Conservation (phyloP, 2,329 filamentous ascomycete species). For the Pezicula neosporulosa region DNA sequence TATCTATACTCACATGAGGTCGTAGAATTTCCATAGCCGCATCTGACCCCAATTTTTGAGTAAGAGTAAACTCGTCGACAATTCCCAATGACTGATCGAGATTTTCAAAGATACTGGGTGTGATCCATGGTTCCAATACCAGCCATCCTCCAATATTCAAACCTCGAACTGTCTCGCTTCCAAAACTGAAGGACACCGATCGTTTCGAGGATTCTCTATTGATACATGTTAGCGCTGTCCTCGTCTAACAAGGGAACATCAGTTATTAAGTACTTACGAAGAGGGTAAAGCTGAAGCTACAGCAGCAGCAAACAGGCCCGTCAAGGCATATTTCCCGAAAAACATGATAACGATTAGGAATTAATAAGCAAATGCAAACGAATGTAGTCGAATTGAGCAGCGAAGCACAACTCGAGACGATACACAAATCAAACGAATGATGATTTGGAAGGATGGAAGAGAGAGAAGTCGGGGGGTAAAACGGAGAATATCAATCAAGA, state of each 20-base stretch:
- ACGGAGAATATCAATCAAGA: neutral
- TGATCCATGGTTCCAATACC: slow-evolving; percentile 44
- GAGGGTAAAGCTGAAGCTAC: slow-evolving; percentile 7
- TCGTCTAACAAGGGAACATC: neutral
- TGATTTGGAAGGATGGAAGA: neutral
- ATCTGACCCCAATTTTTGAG: slow-evolving; percentile 42
- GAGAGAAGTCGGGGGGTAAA: neutral
- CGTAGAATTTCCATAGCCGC: slow-evolving; percentile 47
- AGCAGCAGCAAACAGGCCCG: slow-evolving; percentile 10
- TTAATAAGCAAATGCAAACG: slow-evolving; percentile 1
- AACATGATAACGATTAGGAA: slow-evolving; percentile 14
- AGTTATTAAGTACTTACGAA: neutral
- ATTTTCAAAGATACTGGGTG: slow-evolving; percentile 50
- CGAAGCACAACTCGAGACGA: neutral
- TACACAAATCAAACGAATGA: neutral
- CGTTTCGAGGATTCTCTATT: slow-evolving; percentile 17
- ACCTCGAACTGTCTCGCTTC: slow-evolving; percentile 41
- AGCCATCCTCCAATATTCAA: slow-evolving; percentile 36
- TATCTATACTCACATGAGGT: slow-evolving; percentile 35
- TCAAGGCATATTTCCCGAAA: slow-evolving; percentile 8
- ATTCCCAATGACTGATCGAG: slow-evolving; percentile 26
- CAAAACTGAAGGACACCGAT: slow-evolving; percentile 41
- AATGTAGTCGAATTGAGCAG: neutral
- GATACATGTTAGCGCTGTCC: neutral
- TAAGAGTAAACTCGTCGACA: slow-evolving; percentile 29